A percentile compares a stretch with the other conserved stretches of the same genome.
Conservation (phyloP, 1,284 basidiomycete species). For the Sporisorium scitamineum region DNA sequence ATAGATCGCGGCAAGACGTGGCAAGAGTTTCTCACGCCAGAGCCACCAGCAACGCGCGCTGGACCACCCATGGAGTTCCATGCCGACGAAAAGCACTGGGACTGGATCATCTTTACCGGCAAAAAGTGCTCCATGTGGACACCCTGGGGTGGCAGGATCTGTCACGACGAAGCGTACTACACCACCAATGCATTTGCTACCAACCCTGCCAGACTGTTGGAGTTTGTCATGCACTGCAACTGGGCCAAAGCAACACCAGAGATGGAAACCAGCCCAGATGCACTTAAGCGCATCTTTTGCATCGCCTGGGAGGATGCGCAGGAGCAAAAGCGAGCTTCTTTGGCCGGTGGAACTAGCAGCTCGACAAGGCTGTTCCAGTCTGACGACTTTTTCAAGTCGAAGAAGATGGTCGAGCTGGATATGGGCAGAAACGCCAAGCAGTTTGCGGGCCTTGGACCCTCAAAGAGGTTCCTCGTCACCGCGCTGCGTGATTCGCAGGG, state of each 20-base stretch:
- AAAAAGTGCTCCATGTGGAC: constrained; percentile 61
- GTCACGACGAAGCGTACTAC: constrained; percentile 70
- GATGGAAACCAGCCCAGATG: constrained; percentile 41
- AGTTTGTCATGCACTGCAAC: constrained; percentile 61
- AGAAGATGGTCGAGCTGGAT: constrained; percentile 55
- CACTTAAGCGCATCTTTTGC: constrained; percentile 62
- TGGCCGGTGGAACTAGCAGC: background rate
- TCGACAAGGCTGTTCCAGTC: constrained; percentile 57
- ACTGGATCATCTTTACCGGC: constrained; percentile 64
- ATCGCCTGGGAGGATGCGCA: constrained; percentile 63
- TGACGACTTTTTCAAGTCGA: constrained; percentile 64
- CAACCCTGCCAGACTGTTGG: constrained; percentile 51
- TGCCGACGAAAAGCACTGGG: constrained; percentile 60
- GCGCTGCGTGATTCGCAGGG: constrained; percentile 60
- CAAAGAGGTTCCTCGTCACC: constrained; percentile 61
- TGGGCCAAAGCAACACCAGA: constrained; percentile 66
- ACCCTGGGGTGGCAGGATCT: constrained; percentile 58
- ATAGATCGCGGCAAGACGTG: constrained; percentile 62
- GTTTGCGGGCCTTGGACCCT: constrained; percentile 64
- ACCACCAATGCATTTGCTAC: constrained; percentile 64
- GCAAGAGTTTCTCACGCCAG: constrained; percentile 63
- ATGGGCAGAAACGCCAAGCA: constrained; percentile 60
- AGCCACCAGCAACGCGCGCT: constrained; percentile 53
- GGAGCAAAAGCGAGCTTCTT: constrained; percentile 7
- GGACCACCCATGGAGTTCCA: constrained; percentile 65